Conservation (phyloP, 2,329 filamentous ascomycete genomes). For the Sarocladium strictum region DNA sequence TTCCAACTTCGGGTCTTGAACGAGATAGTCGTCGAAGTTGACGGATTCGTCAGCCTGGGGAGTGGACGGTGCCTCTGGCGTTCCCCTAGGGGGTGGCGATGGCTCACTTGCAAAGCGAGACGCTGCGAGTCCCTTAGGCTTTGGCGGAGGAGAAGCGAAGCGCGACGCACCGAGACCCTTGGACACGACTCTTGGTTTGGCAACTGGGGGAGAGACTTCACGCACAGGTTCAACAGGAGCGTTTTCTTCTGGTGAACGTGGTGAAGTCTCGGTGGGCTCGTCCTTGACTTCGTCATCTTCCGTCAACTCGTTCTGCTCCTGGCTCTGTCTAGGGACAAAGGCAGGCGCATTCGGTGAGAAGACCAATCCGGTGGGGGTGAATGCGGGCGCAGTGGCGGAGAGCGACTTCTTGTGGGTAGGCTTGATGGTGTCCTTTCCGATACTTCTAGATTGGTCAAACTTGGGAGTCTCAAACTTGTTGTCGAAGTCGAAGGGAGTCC, state of each 20-base stretch:
- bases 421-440: constrained; percentile 31
- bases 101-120: constrained; percentile 39
- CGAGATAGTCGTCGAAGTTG: constrained; percentile 15
- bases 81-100: constrained; percentile 27
- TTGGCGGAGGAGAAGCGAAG: constrained; percentile 39
- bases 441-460: constrained; percentile 47
- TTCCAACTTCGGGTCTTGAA: constrained; percentile 11
- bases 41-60: constrained; percentile 16
- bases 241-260: background rate
- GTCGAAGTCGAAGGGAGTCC: constrained; percentile 56
- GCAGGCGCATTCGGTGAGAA: constrained; percentile 16
- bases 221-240: background rate
- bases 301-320: constrained; percentile 14
- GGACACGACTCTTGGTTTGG: constrained; percentile 16
- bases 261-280: background rate
- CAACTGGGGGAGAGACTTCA: constrained; percentile 3
- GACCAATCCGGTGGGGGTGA: constrained; percentile 40
- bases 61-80: constrained; percentile 15
- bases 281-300: constrained; percentile 13
- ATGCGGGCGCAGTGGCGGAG: constrained; percentile 66
- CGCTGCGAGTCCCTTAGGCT: constrained; percentile 34
- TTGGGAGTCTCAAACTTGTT: constrained; percentile 38
- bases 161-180: constrained; percentile 36
- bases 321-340: constrained; percentile 18
- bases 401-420: constrained; percentile 45